These are phyloP conservation scores for Penicillium digitatum DNA, from an alignment of 2,329 filamentous ascomycete species.

Conservation along the genomic window DNA sequence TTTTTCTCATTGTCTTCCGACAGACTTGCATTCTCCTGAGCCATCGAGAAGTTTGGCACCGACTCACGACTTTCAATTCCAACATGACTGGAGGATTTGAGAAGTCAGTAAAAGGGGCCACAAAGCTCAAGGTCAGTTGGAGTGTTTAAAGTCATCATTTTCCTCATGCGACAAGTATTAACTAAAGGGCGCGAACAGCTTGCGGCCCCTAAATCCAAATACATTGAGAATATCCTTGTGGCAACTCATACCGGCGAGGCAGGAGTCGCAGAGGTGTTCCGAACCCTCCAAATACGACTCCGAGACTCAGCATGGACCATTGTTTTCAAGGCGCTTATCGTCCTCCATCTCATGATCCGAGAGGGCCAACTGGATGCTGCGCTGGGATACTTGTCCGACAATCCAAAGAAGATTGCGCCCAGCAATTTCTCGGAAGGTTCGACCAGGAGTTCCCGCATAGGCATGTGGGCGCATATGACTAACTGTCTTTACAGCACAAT, in stretches of 20 bases:
- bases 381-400: slow-evolving; percentile 74
- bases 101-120: slow-evolving; percentile 98
- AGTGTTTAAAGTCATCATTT: neutral
- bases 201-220: slow-evolving; percentile 96
- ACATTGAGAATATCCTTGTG: slow-evolving; percentile 95
- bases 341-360: slow-evolving; percentile 94
- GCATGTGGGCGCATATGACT: slow-evolving; percentile 28
- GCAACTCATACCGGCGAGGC: slow-evolving; percentile 93
- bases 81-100: slow-evolving; percentile 66
- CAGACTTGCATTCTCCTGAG: neutral
- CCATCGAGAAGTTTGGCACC: neutral
- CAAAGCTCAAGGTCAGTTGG: slow-evolving; percentile 81
- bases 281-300: slow-evolving; percentile 79
- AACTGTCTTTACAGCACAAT: slow-evolving; percentile 64
- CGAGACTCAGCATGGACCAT: slow-evolving; percentile 99
- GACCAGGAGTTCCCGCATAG: slow-evolving; percentile 29
- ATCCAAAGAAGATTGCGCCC: slow-evolving; percentile 78
- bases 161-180: neutral
- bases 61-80: neutral
- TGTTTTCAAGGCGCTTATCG: slow-evolving; percentile 95
- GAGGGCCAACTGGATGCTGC: slow-evolving; percentile 90
- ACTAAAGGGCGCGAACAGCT: slow-evolving; percentile 53
- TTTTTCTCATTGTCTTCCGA: neutral
- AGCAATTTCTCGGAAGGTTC: slow-evolving; percentile 88
- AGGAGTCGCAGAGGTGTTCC: slow-evolving; percentile 92